Conservation (phyloP, 108 stramenopile genomes). For the Hondaea fermentalgiana region DNA sequence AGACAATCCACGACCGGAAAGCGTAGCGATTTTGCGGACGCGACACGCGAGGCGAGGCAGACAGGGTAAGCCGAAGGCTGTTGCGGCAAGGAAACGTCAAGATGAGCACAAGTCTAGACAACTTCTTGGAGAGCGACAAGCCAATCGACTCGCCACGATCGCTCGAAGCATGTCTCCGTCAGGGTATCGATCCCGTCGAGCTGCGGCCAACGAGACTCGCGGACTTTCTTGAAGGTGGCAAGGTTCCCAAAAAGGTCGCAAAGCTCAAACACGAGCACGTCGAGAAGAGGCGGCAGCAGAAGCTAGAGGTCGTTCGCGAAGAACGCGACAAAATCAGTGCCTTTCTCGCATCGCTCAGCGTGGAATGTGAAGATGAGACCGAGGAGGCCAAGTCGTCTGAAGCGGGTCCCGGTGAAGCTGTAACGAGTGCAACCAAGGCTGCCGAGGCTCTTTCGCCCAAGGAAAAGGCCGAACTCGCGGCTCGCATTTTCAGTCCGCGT, state of each 20-base stretch:
- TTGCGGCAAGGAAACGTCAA: not conserved
- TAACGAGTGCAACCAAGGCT: not conserved
- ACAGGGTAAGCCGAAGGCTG: not conserved
- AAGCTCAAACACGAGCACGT: constrained; percentile 1
- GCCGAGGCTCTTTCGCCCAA: not conserved
- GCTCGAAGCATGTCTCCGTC: not conserved
- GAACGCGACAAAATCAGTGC: not conserved
- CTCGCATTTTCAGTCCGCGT: not conserved
- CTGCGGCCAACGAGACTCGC: not conserved
- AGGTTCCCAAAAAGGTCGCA: constrained; percentile 9
- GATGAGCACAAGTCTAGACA: not conserved
- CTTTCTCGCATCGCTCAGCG: not conserved
- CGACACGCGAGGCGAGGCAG: too few relatives aligned
- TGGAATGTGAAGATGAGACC: not conserved
- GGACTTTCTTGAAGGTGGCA: not conserved
- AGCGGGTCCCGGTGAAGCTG: not conserved
- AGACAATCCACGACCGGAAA: too few relatives aligned
- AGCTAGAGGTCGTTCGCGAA: not conserved
- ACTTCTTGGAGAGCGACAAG: not conserved
- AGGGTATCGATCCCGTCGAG: not conserved
- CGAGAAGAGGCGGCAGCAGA: not conserved
- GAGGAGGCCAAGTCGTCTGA: not conserved
- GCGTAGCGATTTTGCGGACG: too few relatives aligned
- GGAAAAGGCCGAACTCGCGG: not conserved
- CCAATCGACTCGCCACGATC: not conserved